A percentile compares a stretch with the other conserved stretches of the same genome.
phyloP scores from a whole-genome alignment of 2,329 filamentous ascomycete genomes.

The Zasmidium citrigriseum region DNA sequence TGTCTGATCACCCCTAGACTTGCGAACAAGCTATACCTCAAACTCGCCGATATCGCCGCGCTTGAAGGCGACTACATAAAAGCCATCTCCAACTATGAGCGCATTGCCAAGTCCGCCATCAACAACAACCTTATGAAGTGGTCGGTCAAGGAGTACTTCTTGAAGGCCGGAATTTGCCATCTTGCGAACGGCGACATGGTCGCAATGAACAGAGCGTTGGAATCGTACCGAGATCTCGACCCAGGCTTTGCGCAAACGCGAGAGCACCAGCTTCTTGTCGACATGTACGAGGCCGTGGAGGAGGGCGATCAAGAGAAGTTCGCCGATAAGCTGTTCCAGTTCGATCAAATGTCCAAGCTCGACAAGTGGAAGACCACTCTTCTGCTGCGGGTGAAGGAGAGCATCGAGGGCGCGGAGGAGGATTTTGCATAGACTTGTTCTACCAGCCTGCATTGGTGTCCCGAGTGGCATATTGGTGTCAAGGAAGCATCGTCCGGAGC shows the following conservation, averaged over 20 bases:
- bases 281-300: conserved; percentile 75
- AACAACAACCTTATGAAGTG: conserved; percentile 92
- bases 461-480: not conserved
- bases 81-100: conserved; percentile 79
- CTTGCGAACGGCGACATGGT: conserved; percentile 76
- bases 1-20: conserved; percentile 55
- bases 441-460: not conserved
- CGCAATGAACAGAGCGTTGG: conserved; percentile 74
- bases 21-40: conserved; percentile 91
- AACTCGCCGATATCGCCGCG: conserved; percentile 84
- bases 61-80: conserved; percentile 82
- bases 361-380: conserved; percentile 97
- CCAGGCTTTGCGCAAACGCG: conserved; percentile 73
- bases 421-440: conserved; percentile 60
- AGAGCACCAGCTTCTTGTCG: conserved; percentile 78
- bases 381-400: conserved; percentile 78
- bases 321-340: conserved; percentile 83
- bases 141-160: conserved; percentile 92
- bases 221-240: conserved; percentile 79
- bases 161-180: conserved; percentile 92
- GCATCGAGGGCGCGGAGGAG: conserved; percentile 71
- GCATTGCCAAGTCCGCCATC: conserved; percentile 72
- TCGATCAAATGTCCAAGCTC: conserved; percentile 87
- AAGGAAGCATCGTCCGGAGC: not conserved
- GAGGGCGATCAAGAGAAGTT: conserved; percentile 79